Evolutionary conservation across 805 yeast genomes (phyloP), one percentile per base, ranked within the genome.

Genomic region (Danielia oregonensis): DNA sequence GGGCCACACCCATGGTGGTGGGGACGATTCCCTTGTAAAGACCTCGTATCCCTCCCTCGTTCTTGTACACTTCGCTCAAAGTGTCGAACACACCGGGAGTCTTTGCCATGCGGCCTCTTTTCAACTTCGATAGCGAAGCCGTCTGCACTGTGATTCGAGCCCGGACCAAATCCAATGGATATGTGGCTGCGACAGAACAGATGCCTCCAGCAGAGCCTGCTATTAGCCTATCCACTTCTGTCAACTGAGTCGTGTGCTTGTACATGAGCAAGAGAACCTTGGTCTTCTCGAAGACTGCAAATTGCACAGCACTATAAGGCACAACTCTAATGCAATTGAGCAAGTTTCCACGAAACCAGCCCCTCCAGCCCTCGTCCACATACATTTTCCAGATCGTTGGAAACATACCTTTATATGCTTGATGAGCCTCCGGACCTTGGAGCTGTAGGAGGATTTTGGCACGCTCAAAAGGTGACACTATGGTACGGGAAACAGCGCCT

Each of bases 291-390:
- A 84, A 91, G 6, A 84, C 87, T 18, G 87, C 76, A 63, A 86
- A 91, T 61, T 91, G 98, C 10, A 88, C 94, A 0, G 97, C 97
- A 39, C 91, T 80, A 54, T 91, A 91, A 1, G 98, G 98, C 42
- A 91, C 78, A 17, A 93, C 86, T 35, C 98, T 69, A 2, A 91
- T 61, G 66, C 97, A 89, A 57, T 91, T 91, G 41, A 86, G 69
- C 0, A 91, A 86, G 59, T 91, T 91, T 1, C 98, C 98, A 30
- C 97, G 68, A 59, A 86, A 86, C 49, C 84, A 65, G 0, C 97
- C 98, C 35, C 78, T 72, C 68, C 85, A 70, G n/a, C 97, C 97
- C 66, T 91, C 98, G 39, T 87, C 96, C 35, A 62, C 63, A 72
- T 87, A 89, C 73, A 91, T 85, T 44, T 82, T 79, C 40, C 63